Base-by-base conservation (phyloP, 2,329 filamentous ascomycete species). In the Trichoderma koningii region DNA sequence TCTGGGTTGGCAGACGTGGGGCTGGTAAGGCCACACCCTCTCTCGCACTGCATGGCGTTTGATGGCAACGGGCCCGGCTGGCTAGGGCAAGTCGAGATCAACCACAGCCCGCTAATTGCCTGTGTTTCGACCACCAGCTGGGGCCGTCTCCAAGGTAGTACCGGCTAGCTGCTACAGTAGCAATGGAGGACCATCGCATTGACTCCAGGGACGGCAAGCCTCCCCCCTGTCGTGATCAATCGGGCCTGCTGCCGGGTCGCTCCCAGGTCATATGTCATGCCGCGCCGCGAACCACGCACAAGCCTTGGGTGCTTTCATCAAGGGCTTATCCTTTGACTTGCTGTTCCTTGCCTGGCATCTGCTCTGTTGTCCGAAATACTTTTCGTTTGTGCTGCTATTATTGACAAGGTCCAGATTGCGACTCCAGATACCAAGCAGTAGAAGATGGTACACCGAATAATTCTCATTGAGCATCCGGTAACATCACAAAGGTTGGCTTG, bases 101-200 rank as follows among this genome's bases (percentile, higher is more conserved):
- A 72, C 74, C 73, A 75, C 15, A 57, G 73, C 73, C 71, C 75
- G 72, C 76, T 77, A 78, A 77, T 38, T 14, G 34, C 2, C 12
- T 73, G 74, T 76, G 76, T 78, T 77, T 77, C 74, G 74, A 76
- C 74, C 73, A 70, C 45, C 73, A 76, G 76, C 73, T 71, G 71
- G 74, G 34, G 34, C 34, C 14, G 34, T 14, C 34, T 14, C 4
- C 34, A 14, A 38, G 34, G 34, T 38, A 14, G 34, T 38, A 38
- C 34, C 34, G 34, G 34, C 34, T 38, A 38, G 68, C 70, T 73
- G 17, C 48, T 51, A 26, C 17, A 51, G 23, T 51, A 30, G 48
- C 48, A 26, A 38, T 55, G 63, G 61, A 38, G 12, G 34, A 61
- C 48, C 50, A 60, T 62, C 30, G 52, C 56, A 62, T 65, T 61